phyloP scores from a whole-genome alignment of 148 eudicot species.

The Dianthus caryophyllus region DNA sequence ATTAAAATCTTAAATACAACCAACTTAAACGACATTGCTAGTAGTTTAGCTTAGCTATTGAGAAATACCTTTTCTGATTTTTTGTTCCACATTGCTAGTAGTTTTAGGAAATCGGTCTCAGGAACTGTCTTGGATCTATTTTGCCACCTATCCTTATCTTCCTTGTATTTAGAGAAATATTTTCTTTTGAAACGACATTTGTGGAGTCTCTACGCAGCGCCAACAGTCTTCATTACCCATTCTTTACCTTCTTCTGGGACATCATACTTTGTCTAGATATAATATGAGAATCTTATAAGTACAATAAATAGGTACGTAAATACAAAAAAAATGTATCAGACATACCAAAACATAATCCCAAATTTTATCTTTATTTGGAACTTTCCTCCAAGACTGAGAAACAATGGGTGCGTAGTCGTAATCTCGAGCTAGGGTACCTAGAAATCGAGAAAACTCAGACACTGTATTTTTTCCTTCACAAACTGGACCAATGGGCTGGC shows the following conservation, averaged over 20 bases:
- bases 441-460: constrained; percentile 11
- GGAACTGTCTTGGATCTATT: background rate
- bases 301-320: too few species aligned
- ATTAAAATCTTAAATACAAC: background rate
- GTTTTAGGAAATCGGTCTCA: background rate
- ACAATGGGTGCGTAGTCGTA: constrained; percentile 11
- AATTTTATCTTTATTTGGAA: constrained; percentile 12
- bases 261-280: background rate
- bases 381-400: background rate
- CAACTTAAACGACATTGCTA: background rate
- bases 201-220: background rate
- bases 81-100: constrained; percentile 1
- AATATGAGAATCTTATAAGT: background rate
- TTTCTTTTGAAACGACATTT: constrained; percentile 8
- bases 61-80: background rate
- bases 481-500: constrained; percentile 5
- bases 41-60: background rate
- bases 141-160: constrained; percentile 6
- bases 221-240: constrained; percentile 6
- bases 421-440: constrained; percentile 14
- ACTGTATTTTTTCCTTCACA: background rate
- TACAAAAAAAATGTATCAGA: background rate
- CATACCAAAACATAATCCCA: constrained; percentile 17
- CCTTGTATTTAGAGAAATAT: background rate
- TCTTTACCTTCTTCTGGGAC: background rate